Base-by-base conservation (phyloP, 306 rosid species). In the Quercus alba region DNA sequence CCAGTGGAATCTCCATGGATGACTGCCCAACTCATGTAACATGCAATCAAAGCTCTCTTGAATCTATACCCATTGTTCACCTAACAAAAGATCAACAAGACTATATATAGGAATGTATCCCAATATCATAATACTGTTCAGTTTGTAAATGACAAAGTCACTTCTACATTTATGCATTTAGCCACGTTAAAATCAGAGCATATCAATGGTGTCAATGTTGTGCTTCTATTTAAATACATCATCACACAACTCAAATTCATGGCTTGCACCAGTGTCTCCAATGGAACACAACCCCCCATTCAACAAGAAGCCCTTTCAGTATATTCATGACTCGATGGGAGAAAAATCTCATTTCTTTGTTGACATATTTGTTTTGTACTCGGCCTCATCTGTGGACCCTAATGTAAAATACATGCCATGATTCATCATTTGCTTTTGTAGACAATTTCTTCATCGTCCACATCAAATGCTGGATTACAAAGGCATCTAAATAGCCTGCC, bases 401-500 rank as follows among this genome's bases (percentile, higher is more conserved):
- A 28, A 63, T 63, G 46, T 41, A 41, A 41, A 41, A 41, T 63
- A 26, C 72, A 11, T 35, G n/a, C 4, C 72, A 18, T 68, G 51
- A 68, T 35, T 63, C 71, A 52, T 91, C 91, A 90, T 83, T 91
- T 91, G 83, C 90, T 80, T 84, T 86, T 90, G 83, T 91, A 93
- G 81, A 91, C 93, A 77, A 91, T 89, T 78, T 95, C 99, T 18
- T 95, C 98, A 15, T 95, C 99, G 46, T 93, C 99, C 76, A 90
- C 98, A 81, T 91, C 99, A 80, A 90, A 95, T 76, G 99, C 98
- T 74, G 99, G 99, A 91, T 89, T 93, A 51, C 99, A 95, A 20
- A 95, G 98, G 90, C 99, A 95, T 86, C 94, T 91, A 90, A 95
- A 95, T 73, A 95, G 94, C 77, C 94, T 93, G n/a, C 97, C 98